Evolutionary conservation across 352 stramenopile genomes (phyloP).

Genomic region (Plasmopara muralis): DNA sequence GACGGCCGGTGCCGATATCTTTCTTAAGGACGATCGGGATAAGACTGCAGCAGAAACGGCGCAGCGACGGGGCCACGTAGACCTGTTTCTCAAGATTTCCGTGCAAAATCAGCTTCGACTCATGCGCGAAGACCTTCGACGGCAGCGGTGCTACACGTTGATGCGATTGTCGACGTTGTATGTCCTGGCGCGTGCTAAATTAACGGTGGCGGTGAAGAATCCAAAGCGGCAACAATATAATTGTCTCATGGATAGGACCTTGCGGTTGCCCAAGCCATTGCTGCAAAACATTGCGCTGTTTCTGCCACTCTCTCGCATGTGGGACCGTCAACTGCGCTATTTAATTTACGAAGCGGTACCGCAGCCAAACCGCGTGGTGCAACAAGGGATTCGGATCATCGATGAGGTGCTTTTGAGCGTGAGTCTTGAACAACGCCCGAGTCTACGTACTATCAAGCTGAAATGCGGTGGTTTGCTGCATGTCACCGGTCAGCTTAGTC

Average conservation of each 20-base stretch:
- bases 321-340: slow-evolving; percentile 76
- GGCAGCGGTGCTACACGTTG: slow-evolving; percentile 57
- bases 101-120: slow-evolving; percentile 78
- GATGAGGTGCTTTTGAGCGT: slow-evolving; percentile 78
- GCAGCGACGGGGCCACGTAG: slow-evolving; percentile 70
- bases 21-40: slow-evolving; percentile 81
- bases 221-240: slow-evolving; percentile 38
- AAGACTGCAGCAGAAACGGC: slow-evolving; percentile 82
- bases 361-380: slow-evolving; percentile 72
- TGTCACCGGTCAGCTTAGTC: slow-evolving; percentile 54
- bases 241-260: slow-evolving; percentile 54
- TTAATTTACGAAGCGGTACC: slow-evolving; percentile 63
- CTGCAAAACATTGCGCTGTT: slow-evolving; percentile 75
- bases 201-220: slow-evolving; percentile 37
- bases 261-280: slow-evolving; percentile 70
- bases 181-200: slow-evolving; percentile 41
- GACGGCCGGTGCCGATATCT: slow-evolving; percentile 79
- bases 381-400: slow-evolving; percentile 71
- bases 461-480: slow-evolving; percentile 33
- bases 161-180: slow-evolving; percentile 75
- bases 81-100: slow-evolving; percentile 82
- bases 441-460: slow-evolving; percentile 44
- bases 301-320: slow-evolving; percentile 66
- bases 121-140: slow-evolving; percentile 69
- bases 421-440: slow-evolving; percentile 54